phyloP scores from a whole-genome alignment of 768 basidiomycete species.

The Kwoniella botswanensis region DNA sequence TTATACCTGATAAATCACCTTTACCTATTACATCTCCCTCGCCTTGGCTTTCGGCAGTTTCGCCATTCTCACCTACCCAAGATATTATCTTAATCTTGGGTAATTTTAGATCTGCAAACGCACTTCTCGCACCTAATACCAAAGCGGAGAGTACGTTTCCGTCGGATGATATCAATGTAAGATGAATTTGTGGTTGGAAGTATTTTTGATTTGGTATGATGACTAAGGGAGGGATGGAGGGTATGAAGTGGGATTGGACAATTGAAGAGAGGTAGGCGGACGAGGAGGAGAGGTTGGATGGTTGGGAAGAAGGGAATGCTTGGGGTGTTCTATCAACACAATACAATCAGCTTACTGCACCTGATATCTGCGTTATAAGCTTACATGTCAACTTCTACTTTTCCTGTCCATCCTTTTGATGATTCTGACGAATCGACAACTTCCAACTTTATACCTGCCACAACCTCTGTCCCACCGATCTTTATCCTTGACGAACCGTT shows the following conservation, averaged over 20 bases:
- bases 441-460: constrained; percentile 56
- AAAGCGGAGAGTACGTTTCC: constrained; percentile 45
- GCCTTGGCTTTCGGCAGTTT: no score
- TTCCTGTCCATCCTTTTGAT: constrained; percentile 41
- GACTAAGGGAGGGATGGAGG: constrained; percentile 49
- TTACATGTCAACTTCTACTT: constrained; percentile 57
- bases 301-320: constrained; percentile 43
- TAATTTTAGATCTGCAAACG: constrained; percentile 50
- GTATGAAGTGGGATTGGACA: constrained; percentile 52
- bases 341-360: not conserved
- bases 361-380: constrained; percentile 2
- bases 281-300: constrained; percentile 21
- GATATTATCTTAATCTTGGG: constrained; percentile 53
- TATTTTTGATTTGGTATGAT: constrained; percentile 55
- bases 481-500: constrained; percentile 51
- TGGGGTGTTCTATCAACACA: constrained; percentile 46
- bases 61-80: constrained; percentile 26
- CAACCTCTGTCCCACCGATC: constrained; percentile 49
- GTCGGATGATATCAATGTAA: constrained; percentile 49
- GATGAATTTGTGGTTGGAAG: constrained; percentile 54
- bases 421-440: constrained; percentile 42
- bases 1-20: constrained; percentile 53
- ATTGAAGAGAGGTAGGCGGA: constrained; percentile 47
- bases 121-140: constrained; percentile 50
- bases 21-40: constrained; percentile 33